These are phyloP conservation scores for Arthrobotrys sinensis DNA, from an alignment of 2,329 filamentous ascomycete species.

Conservation along the genomic window DNA sequence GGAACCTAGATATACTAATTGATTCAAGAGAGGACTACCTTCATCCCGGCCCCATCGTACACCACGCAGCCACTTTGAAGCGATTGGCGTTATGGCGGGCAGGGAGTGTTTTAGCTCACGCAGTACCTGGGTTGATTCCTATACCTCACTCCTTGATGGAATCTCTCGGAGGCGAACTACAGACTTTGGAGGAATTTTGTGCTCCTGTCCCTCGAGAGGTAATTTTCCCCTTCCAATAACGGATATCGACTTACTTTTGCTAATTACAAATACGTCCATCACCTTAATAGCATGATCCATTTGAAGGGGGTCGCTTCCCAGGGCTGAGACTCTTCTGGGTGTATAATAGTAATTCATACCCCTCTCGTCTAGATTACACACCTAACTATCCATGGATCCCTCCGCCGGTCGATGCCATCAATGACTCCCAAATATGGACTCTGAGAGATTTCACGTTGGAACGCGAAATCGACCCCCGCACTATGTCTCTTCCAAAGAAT, in stretches of 20 bases:
- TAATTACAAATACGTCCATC: background rate
- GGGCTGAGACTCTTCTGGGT: slow-evolving; percentile 28
- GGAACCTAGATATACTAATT: slow-evolving; percentile 22
- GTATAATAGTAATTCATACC: background rate
- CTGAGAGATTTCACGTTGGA: background rate
- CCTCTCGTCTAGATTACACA: background rate
- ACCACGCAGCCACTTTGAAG: slow-evolving; percentile 26
- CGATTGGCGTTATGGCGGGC: slow-evolving; percentile 13
- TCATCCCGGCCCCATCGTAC: slow-evolving; percentile 11
- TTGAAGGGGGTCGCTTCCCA: slow-evolving; percentile 16
- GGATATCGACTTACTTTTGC: background rate
- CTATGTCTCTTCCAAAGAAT: slow-evolving; percentile 3
- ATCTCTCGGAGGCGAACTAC: slow-evolving; percentile 2
- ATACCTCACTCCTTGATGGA: background rate
- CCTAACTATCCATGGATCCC: slow-evolving; percentile 43
- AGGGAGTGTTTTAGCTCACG: background rate
- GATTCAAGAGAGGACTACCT: background rate
- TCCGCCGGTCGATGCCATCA: background rate
- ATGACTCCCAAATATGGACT: background rate
- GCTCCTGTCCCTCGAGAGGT: slow-evolving; percentile 3
- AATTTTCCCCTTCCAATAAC: background rate
- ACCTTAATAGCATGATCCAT: slow-evolving; percentile 29
- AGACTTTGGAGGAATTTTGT: slow-evolving; percentile 29
- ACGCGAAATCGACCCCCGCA: background rate
- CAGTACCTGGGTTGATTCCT: background rate